Evolutionary conservation across 2,329 filamentous ascomycete species (phyloP).

Genomic region (Xylaria sp.): DNA sequence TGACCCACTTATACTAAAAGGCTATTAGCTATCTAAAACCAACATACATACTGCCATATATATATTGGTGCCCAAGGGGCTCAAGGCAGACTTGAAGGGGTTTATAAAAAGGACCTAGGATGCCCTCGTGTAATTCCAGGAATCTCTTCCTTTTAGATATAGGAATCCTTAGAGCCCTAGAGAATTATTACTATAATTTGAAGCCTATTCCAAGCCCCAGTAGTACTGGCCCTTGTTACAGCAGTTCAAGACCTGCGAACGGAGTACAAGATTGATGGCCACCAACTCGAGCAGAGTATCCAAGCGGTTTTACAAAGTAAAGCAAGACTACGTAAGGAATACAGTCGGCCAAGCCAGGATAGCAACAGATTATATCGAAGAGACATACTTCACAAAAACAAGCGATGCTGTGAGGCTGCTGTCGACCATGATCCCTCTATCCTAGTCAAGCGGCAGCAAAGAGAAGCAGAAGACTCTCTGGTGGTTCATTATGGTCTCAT

Average conservation of each 20-base stretch:
- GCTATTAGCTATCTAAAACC: too few relatives aligned
- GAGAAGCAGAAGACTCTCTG: neutral
- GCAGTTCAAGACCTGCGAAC: neutral
- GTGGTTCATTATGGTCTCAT: conserved; percentile 11
- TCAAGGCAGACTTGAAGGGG: too few relatives aligned
- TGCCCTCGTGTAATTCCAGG: too few relatives aligned
- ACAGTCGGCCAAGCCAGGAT: neutral
- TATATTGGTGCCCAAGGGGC: too few relatives aligned
- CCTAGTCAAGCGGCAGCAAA: neutral
- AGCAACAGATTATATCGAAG: neutral
- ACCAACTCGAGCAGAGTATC: neutral
- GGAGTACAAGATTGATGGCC: neutral
- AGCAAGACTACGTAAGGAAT: neutral
- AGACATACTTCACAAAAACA: neutral
- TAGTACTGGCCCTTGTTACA: too few relatives aligned
- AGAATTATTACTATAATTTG: too few relatives aligned
- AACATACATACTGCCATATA: too few relatives aligned
- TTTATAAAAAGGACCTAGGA: too few relatives aligned
- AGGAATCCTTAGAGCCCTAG: too few relatives aligned
- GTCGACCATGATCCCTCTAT: neutral
- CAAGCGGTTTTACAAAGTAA: neutral
- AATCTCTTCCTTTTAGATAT: too few relatives aligned
- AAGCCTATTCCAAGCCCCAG: too few relatives aligned
- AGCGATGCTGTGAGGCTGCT: neutral
- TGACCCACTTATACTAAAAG: too few relatives aligned